A percentile compares a stretch with the other conserved stretches of the same genome.
Conservation (phyloP, 441 rosid species). For the Populus hybrid region DNA sequence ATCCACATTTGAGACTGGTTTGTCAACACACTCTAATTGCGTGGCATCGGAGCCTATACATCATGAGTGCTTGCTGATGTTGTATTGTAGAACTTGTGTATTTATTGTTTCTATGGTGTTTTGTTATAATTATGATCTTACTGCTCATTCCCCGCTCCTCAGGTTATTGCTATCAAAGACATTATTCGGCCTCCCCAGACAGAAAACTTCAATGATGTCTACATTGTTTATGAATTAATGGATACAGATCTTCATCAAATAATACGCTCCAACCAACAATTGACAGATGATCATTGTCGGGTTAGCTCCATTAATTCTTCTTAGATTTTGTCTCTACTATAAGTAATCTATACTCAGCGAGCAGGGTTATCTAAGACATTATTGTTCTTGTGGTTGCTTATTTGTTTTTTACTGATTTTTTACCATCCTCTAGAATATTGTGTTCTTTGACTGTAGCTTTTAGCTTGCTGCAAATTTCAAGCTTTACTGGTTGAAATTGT, state of each 20-base stretch:
- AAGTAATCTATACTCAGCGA: background rate
- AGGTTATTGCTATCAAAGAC: slow-evolving; percentile 86
- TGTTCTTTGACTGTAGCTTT: background rate
- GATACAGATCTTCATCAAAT: slow-evolving; percentile 86
- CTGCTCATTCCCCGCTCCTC: slow-evolving; percentile 14
- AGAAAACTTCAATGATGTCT: slow-evolving; percentile 91
- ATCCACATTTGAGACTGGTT: background rate
- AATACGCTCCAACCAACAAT: slow-evolving; percentile 68
- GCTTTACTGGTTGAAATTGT: background rate
- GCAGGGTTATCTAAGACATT: background rate
- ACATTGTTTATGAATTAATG: slow-evolving; percentile 33
- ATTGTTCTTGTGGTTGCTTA: background rate
- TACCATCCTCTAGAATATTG: background rate
- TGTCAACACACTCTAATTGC: background rate
- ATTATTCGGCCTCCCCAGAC: slow-evolving; percentile 78
- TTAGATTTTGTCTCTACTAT: background rate
- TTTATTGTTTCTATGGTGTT: background rate
- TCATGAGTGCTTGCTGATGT: background rate
- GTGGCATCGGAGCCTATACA: background rate
- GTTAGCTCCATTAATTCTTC: slow-evolving; percentile 29
- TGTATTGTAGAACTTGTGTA: background rate
- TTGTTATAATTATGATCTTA: slow-evolving; percentile 6
- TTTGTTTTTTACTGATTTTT: background rate
- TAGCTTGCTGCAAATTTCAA: background rate
- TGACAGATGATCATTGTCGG: slow-evolving; percentile 87